phyloP scores from a whole-genome alignment of 1,139 yeast species.

The Scheffersomyces parashehatae region DNA sequence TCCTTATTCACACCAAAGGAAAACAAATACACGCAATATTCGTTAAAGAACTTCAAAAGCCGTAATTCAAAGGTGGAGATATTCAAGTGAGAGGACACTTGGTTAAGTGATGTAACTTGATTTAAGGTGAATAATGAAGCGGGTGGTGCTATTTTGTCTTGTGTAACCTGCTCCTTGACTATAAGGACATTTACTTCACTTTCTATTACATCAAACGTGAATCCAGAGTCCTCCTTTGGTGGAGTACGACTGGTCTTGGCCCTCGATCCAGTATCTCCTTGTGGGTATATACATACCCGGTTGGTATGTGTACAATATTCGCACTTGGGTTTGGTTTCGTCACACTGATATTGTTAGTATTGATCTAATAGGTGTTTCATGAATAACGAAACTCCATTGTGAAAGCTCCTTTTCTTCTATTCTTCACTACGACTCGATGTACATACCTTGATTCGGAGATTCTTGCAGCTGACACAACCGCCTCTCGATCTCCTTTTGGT shows the following conservation, averaged over 20 bases:
- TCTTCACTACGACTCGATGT: too few relatives aligned
- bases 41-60: constrained; percentile 31
- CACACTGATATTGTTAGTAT: constrained; percentile 24
- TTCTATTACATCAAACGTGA: too few relatives aligned
- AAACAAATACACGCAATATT: constrained; percentile 26
- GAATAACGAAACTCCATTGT: too few relatives aligned
- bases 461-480: constrained; percentile 35
- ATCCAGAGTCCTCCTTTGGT: too few relatives aligned
- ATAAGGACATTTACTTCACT: too few relatives aligned
- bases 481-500: constrained; percentile 20
- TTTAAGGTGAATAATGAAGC: not conserved
- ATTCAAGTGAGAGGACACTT: constrained; percentile 17
- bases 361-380: not conserved
- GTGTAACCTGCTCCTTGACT: too few relatives aligned
- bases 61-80: constrained; percentile 32
- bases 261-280: not conserved
- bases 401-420: too few relatives aligned
- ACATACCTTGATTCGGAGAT: constrained; percentile 25
- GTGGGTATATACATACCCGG: constrained; percentile 29
- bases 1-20: constrained; percentile 21
- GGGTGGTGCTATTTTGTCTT: not conserved
- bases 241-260: not conserved
- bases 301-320: constrained; percentile 38
- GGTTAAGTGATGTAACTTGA: not conserved
- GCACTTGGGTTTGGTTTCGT: constrained; percentile 36